Evolutionary conservation across 2,329 filamentous ascomycete species (phyloP).

Genomic region (Ilyonectria robusta): DNA sequence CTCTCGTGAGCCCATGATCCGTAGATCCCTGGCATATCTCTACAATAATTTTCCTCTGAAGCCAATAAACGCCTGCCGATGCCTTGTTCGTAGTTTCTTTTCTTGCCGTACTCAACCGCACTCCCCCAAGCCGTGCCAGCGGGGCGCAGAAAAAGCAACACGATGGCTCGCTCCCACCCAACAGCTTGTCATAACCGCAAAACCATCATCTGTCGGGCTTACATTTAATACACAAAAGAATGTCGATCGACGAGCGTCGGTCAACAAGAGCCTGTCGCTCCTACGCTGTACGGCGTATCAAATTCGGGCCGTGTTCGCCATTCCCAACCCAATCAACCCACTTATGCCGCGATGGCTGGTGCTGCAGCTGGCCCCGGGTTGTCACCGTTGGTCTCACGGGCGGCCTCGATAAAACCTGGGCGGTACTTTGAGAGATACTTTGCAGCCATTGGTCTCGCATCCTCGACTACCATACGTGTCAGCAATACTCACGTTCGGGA

Average conservation of each 20-base stretch:
- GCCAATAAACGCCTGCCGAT: constrained; percentile 33
- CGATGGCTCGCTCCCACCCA: constrained; percentile 5
- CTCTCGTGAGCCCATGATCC: constrained; percentile 16
- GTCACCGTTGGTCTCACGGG: constrained; percentile 43
- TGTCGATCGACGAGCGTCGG: constrained; percentile 2
- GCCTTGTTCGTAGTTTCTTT: constrained; percentile 27
- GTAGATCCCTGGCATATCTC: constrained; percentile 19
- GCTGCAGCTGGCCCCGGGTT: constrained; percentile 39
- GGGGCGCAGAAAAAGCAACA: constrained; percentile 9
- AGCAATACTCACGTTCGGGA: constrained; percentile 24
- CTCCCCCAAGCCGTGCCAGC: constrained; percentile 1
- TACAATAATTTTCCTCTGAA: constrained; percentile 26
- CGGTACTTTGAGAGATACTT: constrained; percentile 75
- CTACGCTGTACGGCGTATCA: constrained; percentile 16
- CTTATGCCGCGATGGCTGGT: constrained; percentile 46
- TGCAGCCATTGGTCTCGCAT: constrained; percentile 72
- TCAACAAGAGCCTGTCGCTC: constrained; percentile 4
- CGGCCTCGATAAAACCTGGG: constrained; percentile 63
- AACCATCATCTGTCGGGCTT: constrained; percentile 4
- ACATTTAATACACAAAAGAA: constrained; percentile 21
- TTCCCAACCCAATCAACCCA: constrained; percentile 1
- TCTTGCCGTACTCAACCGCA: constrained; percentile 3
- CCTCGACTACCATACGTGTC: constrained; percentile 64
- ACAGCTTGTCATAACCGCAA: constrained; percentile 14
- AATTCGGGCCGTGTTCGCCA: constrained; percentile 11